Conservation (phyloP, 192 early-diverging fungal genomes). For the Backusella tarrabulga region DNA sequence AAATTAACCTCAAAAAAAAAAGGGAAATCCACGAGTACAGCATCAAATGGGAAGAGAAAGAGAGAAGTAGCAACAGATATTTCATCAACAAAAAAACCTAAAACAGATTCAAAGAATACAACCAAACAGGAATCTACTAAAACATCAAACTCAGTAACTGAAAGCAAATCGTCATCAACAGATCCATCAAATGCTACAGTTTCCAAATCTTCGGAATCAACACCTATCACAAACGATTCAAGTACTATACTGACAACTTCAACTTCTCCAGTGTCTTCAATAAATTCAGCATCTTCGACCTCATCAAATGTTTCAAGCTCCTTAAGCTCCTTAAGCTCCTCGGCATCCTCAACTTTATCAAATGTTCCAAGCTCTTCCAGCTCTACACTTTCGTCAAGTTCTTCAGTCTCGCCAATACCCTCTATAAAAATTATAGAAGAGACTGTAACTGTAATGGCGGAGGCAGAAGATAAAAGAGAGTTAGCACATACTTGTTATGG, state of each 20-base stretch:
- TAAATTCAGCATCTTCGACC: too few species aligned
- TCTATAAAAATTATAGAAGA: neutral
- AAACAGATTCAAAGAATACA: neutral
- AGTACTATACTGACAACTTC: neutral
- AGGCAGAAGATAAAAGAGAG: neutral
- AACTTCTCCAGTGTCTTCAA: too few species aligned
- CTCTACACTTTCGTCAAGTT: neutral
- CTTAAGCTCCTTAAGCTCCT: neutral
- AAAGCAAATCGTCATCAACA: neutral
- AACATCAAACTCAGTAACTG: neutral
- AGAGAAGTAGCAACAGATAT: neutral
- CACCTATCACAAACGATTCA: neutral
- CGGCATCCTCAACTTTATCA: neutral
- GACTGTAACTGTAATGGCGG: neutral
- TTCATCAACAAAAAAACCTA: neutral
- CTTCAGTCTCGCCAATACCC: neutral
- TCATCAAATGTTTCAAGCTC: too few species aligned
- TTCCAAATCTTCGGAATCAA: neutral
- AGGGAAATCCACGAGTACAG: neutral
- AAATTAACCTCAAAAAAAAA: neutral
- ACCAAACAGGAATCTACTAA: neutral
- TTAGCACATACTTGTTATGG: slow-evolving; percentile 4
- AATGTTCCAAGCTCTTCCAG: neutral
- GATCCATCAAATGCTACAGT: neutral
- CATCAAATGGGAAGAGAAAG: neutral